Conservation (phyloP, 2,329 filamentous ascomycete genomes). For the Aspergillus sp. region DNA sequence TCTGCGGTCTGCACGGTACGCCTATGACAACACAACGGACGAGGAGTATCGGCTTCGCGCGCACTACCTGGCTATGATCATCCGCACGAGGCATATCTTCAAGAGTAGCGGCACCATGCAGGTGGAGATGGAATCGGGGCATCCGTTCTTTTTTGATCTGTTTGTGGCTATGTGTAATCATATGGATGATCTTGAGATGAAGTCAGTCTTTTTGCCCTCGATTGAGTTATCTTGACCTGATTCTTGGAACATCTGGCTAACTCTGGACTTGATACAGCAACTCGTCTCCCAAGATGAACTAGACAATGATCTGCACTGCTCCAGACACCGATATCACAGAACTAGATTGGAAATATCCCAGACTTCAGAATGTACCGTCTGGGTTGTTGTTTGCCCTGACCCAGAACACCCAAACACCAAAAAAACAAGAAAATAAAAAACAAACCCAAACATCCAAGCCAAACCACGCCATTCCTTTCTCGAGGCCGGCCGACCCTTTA, state of each 20-base stretch:
- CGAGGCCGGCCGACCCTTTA: neutral
- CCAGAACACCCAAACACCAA: neutral
- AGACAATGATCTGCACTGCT: neutral
- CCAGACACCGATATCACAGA: neutral
- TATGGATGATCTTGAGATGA: slow-evolving; percentile 90
- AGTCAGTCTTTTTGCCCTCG: slow-evolving; percentile 50
- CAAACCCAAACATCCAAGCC: neutral
- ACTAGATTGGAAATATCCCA: slow-evolving; percentile 18
- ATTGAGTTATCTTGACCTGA: neutral
- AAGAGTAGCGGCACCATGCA: slow-evolving; percentile 99
- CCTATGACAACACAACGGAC: slow-evolving; percentile 92
- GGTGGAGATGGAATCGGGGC: slow-evolving; percentile 94
- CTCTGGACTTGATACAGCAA: neutral
- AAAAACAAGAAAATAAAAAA: neutral
- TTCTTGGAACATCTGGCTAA: neutral
- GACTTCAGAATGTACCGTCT: slow-evolving; percentile 8
- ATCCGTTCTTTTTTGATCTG: slow-evolving; percentile 95
- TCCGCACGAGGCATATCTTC: slow-evolving; percentile 94
- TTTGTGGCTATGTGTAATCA: slow-evolving; percentile 99
- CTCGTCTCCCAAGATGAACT: neutral
- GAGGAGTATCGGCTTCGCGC: slow-evolving; percentile 88
- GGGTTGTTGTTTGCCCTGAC: neutral
- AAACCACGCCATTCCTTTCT: neutral
- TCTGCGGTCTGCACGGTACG: slow-evolving; percentile 88
- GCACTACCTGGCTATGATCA: slow-evolving; percentile 96